Conservation (phyloP, 2,329 filamentous ascomycete genomes). For the Beauveria sp. region DNA sequence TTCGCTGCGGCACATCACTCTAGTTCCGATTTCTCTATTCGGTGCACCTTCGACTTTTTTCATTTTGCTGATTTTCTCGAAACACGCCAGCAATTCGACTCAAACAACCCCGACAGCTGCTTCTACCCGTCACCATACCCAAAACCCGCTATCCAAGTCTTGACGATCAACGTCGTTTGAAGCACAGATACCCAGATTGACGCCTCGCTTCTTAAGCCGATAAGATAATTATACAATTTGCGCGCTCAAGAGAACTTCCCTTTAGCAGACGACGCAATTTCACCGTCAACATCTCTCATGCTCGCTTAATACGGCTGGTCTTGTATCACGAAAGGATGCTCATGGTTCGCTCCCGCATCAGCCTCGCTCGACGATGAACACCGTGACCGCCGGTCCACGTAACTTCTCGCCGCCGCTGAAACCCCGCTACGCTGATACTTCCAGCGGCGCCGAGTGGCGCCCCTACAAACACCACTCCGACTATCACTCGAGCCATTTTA, state of each 20-base stretch:
- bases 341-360: neutral
- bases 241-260: too few species aligned
- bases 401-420: constrained; percentile 9
- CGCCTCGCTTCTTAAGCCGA: neutral
- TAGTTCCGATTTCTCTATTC: neutral
- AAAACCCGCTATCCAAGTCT: neutral
- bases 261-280: neutral
- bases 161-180: neutral
- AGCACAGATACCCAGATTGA: neutral
- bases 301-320: neutral
- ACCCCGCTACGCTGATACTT: neutral
- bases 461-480: neutral
- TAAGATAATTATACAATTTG: neutral
- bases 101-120: neutral
- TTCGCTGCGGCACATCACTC: neutral
- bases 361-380: constrained; percentile 4
- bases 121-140: neutral
- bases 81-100: neutral
- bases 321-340: constrained; percentile 6
- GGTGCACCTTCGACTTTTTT: neutral
- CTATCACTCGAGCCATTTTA: neutral
- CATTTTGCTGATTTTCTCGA: neutral
- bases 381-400: neutral
- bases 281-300: neutral
- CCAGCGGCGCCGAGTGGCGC: neutral